These are phyloP conservation scores for Dunaliella primolecta DNA, from an alignment of 139 green algal species.

Conservation along the genomic window DNA sequence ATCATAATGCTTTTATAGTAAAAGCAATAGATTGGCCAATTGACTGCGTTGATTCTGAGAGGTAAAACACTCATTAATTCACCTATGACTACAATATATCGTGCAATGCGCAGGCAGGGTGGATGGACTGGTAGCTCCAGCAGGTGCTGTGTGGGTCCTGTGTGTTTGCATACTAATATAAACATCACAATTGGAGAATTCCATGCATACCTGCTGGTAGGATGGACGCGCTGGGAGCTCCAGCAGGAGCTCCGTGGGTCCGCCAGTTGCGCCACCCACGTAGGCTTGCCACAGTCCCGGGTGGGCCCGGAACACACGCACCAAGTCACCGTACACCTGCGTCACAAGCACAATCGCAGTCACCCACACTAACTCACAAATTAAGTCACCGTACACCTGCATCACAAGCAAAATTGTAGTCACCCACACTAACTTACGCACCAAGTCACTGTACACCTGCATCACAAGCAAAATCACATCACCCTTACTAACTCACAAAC, in stretches of 20 bases:
- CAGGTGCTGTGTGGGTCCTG: no score
- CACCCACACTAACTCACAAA: slow-evolving; percentile 37
- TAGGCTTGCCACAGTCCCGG: slow-evolving; percentile 57
- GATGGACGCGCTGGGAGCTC: slow-evolving; percentile 24
- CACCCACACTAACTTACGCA: slow-evolving; percentile 37
- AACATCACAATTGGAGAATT: no score
- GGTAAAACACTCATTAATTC: no score
- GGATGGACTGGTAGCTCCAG: no score
- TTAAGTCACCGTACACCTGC: slow-evolving; percentile 60
- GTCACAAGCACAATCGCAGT: neutral
- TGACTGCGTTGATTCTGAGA: no score
- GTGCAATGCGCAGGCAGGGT: no score
- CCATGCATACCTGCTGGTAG: slow-evolving; percentile 51
- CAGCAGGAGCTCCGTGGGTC: neutral
- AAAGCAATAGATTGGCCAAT: no score
- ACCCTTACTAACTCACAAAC: slow-evolving; percentile 41
- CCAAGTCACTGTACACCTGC: slow-evolving; percentile 60
- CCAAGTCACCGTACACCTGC: slow-evolving; percentile 60
- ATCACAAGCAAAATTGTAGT: neutral
- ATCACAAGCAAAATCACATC: neutral
- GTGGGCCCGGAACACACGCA: slow-evolving; percentile 48
- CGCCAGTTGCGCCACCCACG: slow-evolving; percentile 17
- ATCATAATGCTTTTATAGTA: no score
- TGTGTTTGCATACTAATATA: no score
- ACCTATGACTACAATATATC: no score